Conservation (phyloP, 306 rosid species). For the Argentina anserina region DNA sequence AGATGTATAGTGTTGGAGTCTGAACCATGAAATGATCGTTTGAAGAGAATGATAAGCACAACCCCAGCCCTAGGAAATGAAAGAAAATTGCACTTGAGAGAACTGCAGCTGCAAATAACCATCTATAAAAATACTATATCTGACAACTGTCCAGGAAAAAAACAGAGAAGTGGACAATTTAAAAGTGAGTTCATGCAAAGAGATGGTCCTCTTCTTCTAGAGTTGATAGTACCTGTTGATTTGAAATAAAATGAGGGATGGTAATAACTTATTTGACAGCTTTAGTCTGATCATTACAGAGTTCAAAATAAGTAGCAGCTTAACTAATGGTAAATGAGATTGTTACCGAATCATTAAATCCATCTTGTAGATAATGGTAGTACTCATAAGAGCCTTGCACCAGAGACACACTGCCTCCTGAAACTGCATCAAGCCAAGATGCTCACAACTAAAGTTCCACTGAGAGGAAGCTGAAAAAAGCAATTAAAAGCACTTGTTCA, state of each 20-base stretch:
- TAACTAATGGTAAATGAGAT: conserved; percentile 11
- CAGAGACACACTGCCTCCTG: conserved; percentile 64
- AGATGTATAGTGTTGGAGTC: conserved; percentile 86
- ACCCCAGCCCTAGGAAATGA: conserved; percentile 87
- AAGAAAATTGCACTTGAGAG: conserved; percentile 15
- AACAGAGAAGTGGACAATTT: neutral
- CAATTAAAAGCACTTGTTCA: neutral
- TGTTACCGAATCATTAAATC: conserved; percentile 82
- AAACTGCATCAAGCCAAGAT: conserved; percentile 51
- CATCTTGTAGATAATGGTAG: conserved; percentile 83
- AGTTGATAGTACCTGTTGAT: neutral
- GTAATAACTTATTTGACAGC: neutral
- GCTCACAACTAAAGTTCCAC: conserved; percentile 5
- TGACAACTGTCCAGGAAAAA: neutral
- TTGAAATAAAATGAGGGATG: neutral
- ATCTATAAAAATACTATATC: neutral
- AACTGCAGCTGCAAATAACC: conserved; percentile 10
- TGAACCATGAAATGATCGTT: conserved; percentile 92
- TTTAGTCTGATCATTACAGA: neutral
- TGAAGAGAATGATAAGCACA: conserved; percentile 98
- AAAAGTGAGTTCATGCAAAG: neutral
- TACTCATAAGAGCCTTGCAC: conserved; percentile 96
- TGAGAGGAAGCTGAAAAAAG: conserved; percentile 12
- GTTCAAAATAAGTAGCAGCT: neutral
- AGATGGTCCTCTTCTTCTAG: neutral